Evolutionary conservation across 306 rosid genomes (phyloP), one percentile per base, ranked within the genome.

Genomic region (Cucumis cinereus): DNA sequence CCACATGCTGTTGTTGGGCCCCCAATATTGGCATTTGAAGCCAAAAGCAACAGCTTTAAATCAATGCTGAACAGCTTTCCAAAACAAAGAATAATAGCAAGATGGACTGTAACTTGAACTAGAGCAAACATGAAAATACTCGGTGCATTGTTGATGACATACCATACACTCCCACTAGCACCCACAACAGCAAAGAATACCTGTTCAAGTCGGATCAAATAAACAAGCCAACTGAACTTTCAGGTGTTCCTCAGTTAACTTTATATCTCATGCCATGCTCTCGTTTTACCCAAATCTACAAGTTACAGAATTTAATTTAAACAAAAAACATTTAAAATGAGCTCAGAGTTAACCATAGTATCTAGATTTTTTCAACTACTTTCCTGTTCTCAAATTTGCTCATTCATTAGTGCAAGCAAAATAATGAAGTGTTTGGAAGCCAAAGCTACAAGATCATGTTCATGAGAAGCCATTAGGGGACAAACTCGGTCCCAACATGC

Each of bases 1-100:
- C 93, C 91, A 83, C 94, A 87, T 20, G 98, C 91, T 22, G 96
- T 92, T 41, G 98, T 92, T 1, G 93, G 97, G 69, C 93, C 92
- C 57, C 96, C 96, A 40, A 92, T 76, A 14, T 87, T 90, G 82
- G 97, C 97, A 82, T 92, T 92, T 35, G 97, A 92, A 69, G 96
- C 93, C 80, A 90, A 41, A 62, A 90, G 89, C 70, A 85, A 50
- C 40, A 87, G 74, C 84, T 87, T 90, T 35, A 92, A 77, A 74
- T 92, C 93, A 24, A 90, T 76, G 24, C 74, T 75, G 58, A 92
- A 86, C 23, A 90, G 79, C 78, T 81, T 90, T 22, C 96, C 96
- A 45, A 88, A 69, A 43, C 88, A 89, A 24, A 88, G 88, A 38
- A 90, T 81, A 30, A 87, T 45, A 4, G 67, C 84, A 63, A 92